phyloP scores from a whole-genome alignment of 345 rosid species.

The Arabidopsis suecica region DNA sequence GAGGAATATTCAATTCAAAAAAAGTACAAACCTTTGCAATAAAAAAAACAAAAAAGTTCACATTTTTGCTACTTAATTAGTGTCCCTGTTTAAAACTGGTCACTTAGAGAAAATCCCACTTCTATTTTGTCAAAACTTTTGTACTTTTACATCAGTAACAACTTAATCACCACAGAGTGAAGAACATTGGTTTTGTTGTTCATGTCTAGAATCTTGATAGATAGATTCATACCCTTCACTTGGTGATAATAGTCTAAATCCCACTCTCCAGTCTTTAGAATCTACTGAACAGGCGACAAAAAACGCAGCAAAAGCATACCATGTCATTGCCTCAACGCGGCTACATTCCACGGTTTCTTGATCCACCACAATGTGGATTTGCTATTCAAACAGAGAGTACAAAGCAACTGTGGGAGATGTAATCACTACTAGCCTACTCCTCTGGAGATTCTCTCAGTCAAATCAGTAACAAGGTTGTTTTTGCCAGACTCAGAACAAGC shows the following conservation, averaged over 20 bases:
- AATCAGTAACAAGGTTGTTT: conserved; percentile 70
- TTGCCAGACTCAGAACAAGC: conserved; percentile 82
- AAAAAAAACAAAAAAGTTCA: conserved; percentile 8
- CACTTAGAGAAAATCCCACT: conserved; percentile 11
- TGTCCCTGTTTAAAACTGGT: neutral
- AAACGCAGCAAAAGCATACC: neutral
- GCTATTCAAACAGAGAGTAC: conserved; percentile 24
- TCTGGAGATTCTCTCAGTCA: conserved; percentile 61
- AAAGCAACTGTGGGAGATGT: neutral
- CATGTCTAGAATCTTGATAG: conserved; percentile 3
- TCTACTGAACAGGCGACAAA: neutral
- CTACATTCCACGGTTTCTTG: conserved; percentile 16
- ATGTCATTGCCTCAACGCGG: conserved; percentile 6
- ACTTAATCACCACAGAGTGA: neutral
- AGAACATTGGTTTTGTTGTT: neutral
- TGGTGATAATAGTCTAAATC: neutral
- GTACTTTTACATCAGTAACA: conserved; percentile 15
- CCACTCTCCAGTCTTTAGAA: neutral
- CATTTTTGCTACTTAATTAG: neutral
- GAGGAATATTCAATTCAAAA: neutral
- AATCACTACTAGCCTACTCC: conserved; percentile 52
- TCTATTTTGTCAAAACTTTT: neutral
- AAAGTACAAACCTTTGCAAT: conserved; percentile 7
- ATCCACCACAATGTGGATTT: neutral
- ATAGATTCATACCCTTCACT: neutral